Percentiles rank a stretch among this genome's conserved stretches.
Evolutionary conservation across 495 filamentous ascomycete genomes (phyloP).

Genomic region (Cladorrhinum samala): DNA sequence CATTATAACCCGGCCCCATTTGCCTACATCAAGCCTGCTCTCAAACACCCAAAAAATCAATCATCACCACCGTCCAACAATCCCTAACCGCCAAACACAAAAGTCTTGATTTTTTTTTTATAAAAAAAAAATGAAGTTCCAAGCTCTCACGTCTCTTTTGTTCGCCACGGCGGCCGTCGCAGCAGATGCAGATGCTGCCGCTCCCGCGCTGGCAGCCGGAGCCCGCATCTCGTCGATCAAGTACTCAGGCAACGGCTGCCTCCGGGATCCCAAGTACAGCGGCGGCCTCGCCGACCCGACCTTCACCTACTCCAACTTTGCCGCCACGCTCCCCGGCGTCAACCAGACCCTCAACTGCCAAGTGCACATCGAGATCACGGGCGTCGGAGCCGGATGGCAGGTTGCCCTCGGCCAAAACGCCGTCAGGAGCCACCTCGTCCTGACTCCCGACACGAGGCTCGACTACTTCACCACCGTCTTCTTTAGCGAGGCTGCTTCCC

Average conservation of each 20-base stretch:
- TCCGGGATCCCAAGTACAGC: slow-evolving; percentile 24
- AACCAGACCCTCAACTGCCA: slow-evolving; percentile 36
- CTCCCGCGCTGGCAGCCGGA: slow-evolving; percentile 13
- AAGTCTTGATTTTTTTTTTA: too few relatives aligned
- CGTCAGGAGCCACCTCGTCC: slow-evolving; percentile 29
- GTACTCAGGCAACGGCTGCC: slow-evolving; percentile 37
- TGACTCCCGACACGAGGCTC: slow-evolving; percentile 28
- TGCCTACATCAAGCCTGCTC: too few relatives aligned
- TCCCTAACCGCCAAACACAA: too few relatives aligned
- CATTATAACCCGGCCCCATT: not conserved
- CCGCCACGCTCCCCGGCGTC: slow-evolving; percentile 22
- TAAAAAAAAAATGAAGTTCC: slow-evolving; percentile 28
- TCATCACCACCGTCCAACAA: not conserved
- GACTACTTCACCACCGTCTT: slow-evolving; percentile 35
- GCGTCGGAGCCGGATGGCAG: slow-evolving; percentile 38
- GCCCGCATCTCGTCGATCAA: slow-evolving; percentile 29
- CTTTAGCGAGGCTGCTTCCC: slow-evolving; percentile 34
- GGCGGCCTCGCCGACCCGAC: slow-evolving; percentile 32
- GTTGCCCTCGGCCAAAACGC: slow-evolving; percentile 29
- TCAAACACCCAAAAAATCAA: not conserved
- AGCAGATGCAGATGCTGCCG: slow-evolving; percentile 9
- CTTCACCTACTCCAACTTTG: slow-evolving; percentile 31
- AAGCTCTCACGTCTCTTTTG: slow-evolving; percentile 19
- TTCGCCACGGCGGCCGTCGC: slow-evolving; percentile 19
- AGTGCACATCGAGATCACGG: slow-evolving; percentile 30